phyloP scores from a whole-genome alignment of 345 rosid species.

The Linum usitatissimum region DNA sequence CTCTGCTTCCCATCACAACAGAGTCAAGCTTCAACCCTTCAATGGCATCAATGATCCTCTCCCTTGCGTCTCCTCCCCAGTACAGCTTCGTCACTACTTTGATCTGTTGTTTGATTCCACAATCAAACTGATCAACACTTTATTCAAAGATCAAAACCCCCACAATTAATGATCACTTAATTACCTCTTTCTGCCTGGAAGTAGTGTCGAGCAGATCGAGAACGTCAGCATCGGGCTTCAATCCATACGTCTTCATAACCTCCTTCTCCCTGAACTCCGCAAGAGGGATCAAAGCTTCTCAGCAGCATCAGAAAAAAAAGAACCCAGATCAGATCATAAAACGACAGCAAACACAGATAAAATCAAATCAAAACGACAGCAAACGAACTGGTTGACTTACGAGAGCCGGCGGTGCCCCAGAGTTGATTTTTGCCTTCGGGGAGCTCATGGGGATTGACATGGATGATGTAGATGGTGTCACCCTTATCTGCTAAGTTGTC shows the following conservation, averaged over 20 bases:
- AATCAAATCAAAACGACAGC: background rate
- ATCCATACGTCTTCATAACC: conserved; percentile 6
- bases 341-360: background rate
- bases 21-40: conserved; percentile 37
- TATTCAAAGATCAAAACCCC: background rate
- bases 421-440: conserved; percentile 14
- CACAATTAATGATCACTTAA: too few species aligned
- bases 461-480: conserved; percentile 16
- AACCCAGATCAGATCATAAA: background rate
- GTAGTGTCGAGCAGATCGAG: conserved; percentile 10
- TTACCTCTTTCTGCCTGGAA: conserved; percentile 14
- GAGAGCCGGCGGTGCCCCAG: conserved; percentile 16
- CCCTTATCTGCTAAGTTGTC: conserved; percentile 11
- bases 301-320: background rate
- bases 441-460: conserved; percentile 12
- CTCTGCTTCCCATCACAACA: conserved; percentile 47
- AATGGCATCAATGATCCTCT: conserved; percentile 38
- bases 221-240: conserved; percentile 11
- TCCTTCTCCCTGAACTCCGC: conserved; percentile 12
- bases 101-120: conserved; percentile 16
- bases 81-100: conserved; percentile 44
- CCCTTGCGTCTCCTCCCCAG: conserved; percentile 51
- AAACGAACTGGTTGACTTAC: conserved; percentile 5
- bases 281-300: conserved; percentile 14
- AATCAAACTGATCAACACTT: background rate